Base-by-base conservation (phyloP, 106 monocot species). In the Apostasia shenzhenica region DNA sequence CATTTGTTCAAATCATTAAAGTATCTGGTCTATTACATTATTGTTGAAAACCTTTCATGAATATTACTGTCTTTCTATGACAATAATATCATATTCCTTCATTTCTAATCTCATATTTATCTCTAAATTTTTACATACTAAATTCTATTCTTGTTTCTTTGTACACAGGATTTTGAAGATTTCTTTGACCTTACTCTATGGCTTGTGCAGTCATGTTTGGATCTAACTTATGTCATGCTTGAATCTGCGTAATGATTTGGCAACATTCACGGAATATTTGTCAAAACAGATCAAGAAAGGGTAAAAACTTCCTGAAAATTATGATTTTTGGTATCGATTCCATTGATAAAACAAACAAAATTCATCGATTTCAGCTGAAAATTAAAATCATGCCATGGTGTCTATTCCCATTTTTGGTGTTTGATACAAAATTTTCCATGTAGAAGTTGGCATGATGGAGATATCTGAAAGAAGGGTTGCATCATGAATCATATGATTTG, bases 391-490 rank as follows among this genome's bases (percentile, higher is more conserved):
- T 52, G 4, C 52, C 52, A 68, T 53, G 12, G 67, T 68, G 67
- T 53, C 46, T 68, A 54, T 53, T 57, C 4, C 73, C 42, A 67
- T 52, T 78, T 52, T 78, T 60, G 59, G 67, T 67, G 39, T 61
- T 60, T 67, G 72, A 65, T 72, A 40, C 68, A 64, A 70, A 55
- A 48, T 60, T 50, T 48, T 51, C 12, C 41, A 54, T 14, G 12
- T 60, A 48, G 52, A 54, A 54, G 46, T 3, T 66, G 61, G 61
- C 58, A 69, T 65, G 14, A 57, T 47, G 43, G 61, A 57, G 77
- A 70, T 82, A 45, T 10, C 46, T 51, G 64, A 58, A 59, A 70
- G 73, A 11, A 42, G 61, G 45, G 59, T 70, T 70, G 66, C 57
- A 70, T 66, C 66, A 54, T 4, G 14, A 43, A 62, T 50, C 61